Percentiles rank a stretch among this genome's conserved stretches.
Evolutionary conservation across 495 filamentous ascomycete species (phyloP).

Genomic region (Penicillium turbatum): DNA sequence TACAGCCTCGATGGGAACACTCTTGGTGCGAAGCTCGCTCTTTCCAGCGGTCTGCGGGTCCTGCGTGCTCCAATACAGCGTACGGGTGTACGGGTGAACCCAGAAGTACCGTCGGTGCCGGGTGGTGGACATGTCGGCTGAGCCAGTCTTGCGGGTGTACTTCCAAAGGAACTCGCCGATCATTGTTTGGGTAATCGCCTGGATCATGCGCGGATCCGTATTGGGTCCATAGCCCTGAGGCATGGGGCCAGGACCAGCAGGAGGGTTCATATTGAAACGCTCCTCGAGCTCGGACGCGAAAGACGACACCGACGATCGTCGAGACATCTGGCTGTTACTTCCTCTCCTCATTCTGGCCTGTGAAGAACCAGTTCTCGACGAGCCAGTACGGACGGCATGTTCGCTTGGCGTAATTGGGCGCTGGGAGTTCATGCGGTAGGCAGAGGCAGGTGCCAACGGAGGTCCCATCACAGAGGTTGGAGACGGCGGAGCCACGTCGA

Average conservation of each 20-base stretch:
- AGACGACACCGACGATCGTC: slow-evolving; percentile 86
- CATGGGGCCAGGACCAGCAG: slow-evolving; percentile 52
- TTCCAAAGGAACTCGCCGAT: slow-evolving; percentile 99
- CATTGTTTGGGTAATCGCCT: slow-evolving; percentile 99
- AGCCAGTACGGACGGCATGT: slow-evolving; percentile 43
- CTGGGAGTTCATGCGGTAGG: slow-evolving; percentile 50
- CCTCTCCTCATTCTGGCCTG: slow-evolving; percentile 31
- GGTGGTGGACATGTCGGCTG: slow-evolving; percentile 78
- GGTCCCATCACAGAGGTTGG: slow-evolving; percentile 72
- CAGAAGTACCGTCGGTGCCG: slow-evolving; percentile 96
- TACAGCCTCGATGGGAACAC: slow-evolving; percentile 88
- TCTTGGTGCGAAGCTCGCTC: slow-evolving; percentile 82
- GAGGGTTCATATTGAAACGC: slow-evolving; percentile 71
- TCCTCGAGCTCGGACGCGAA: slow-evolving; percentile 92
- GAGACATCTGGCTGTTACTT: slow-evolving; percentile 55
- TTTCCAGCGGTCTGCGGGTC: slow-evolving; percentile 78
- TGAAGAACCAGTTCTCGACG: slow-evolving; percentile 52
- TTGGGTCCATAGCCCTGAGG: slow-evolving; percentile 50
- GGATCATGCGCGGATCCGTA: slow-evolving; percentile 97
- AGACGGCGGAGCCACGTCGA: slow-evolving; percentile 41
- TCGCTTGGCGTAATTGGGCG: slow-evolving; percentile 71
- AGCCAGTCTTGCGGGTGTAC: slow-evolving; percentile 88
- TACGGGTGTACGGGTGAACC: slow-evolving; percentile 97
- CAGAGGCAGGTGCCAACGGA: slow-evolving; percentile 76
- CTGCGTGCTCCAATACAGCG: slow-evolving; percentile 91